Evolutionary conservation across 352 stramenopile species (phyloP), one percentile per base, ranked within the genome.

Genomic region (Phytophthora constricta): DNA sequence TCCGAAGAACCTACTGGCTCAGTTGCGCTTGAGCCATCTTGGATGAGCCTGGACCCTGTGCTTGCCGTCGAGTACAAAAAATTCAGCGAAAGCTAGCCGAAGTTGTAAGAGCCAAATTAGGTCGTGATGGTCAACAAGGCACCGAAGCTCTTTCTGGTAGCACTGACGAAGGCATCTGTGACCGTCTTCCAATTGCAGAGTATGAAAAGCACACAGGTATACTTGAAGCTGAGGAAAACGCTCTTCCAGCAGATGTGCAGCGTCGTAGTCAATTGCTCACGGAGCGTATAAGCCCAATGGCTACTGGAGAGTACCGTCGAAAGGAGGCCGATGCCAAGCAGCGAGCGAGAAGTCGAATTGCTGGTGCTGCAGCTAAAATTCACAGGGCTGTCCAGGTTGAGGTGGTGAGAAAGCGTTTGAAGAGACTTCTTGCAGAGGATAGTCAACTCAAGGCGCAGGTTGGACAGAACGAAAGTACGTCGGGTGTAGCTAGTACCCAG

Each of bases 391-490:
- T 86, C 16, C 71, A 82, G 42, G 60, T 84, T 10, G 62, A 70
- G 14, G 53, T 84, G 2, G 81, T 84, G 5, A 70, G 80, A n/a
- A 82, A 81, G 39, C 63, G 80, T 5, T 64, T 92, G 20, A 67
- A 75, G 51, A 62, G 58, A 20, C 65, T 89, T 17, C 41, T 87
- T 22, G 52, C 41, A 31, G 57, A 48, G 23, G 49, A 70, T 46
- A 25, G 20, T 50, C 16, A 28, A 34, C 9, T 33, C 45, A 53
- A 60, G 16, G 7, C 20, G 50, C 67, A 37, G 11, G 2, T 8
- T 50, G 16, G 16, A 26, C 28, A n/a, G 22, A 10, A 47, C 2
- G 22, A 14, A 43, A 16, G 0, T 4, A 45, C 25, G 14, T 39
- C 25, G 1, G 39, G 55, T 3, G n/a, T n/a, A n/a, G n/a, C 14